Evolutionary conservation across 2,329 filamentous ascomycete genomes (phyloP), one percentile per base, ranked within the genome.

Genomic region (Colletotrichum truncatum): DNA sequence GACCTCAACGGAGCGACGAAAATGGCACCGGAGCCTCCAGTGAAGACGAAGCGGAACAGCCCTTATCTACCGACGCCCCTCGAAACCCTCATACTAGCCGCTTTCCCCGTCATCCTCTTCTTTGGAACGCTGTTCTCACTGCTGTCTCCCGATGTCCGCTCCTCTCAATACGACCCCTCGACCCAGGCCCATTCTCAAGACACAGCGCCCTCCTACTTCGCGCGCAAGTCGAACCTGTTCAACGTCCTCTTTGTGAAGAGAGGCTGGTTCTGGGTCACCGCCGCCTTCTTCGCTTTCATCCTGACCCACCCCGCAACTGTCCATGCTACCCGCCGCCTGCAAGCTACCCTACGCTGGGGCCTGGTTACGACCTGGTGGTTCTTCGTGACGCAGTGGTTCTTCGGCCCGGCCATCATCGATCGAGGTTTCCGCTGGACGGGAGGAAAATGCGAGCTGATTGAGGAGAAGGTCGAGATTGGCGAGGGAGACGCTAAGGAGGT

Each of bases 191-290:
- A 93, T 78, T 78, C 83, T 4, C 84, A 83, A 48, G 79, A 82
- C 77, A 74, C 77, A 39, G 87, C 91, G 53, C 92, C 92, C 3
- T 91, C 86, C 75, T 99, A 98, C 83, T 99, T 99, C 77, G 95
- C 96, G 48, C 91, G 91, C 72, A 99, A 99, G 80, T 86, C 89
- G 77, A 99, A 99, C 80, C 72, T 98, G 55, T 92, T 98, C 86
- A 99, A 99, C 76, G 78, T 92, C 48, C 87, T 94, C 72, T 99
- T 98, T 74, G 96, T 99, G 73, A 99, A 99, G 84, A 85, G 92
- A 57, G 95, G 95, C 67, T 99, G 96, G 96, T 87, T 90, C 52
- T 99, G 96, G 96, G 89, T 93, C 28, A 94, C 92, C 0, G 75
- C 87, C 9, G 90, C 93, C 1, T 94, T 97, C 73, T 78, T 86